phyloP scores from a whole-genome alignment of 495 filamentous ascomycete genomes.

The Tuber brumale region DNA sequence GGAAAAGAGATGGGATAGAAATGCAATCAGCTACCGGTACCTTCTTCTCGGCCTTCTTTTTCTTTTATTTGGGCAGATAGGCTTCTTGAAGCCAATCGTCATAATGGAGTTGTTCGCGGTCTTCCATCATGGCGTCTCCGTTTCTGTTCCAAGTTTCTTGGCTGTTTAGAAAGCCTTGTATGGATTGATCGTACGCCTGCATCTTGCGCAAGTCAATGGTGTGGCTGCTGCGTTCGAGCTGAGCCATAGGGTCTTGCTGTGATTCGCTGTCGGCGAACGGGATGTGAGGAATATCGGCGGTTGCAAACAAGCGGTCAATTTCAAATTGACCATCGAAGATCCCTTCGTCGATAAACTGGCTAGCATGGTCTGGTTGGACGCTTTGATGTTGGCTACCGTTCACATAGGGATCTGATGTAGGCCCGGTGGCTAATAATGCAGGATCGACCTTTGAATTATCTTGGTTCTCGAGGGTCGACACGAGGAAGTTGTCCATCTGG shows the following conservation, averaged over 20 bases:
- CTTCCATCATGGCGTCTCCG: constrained; percentile 19
- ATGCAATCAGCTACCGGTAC: neutral
- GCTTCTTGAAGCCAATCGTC: constrained; percentile 38
- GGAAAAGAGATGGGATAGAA: neutral
- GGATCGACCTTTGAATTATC: constrained; percentile 43
- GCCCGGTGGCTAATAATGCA: constrained; percentile 27
- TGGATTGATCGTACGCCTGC: constrained; percentile 36
- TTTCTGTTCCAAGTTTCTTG: constrained; percentile 34
- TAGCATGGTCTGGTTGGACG: constrained; percentile 18
- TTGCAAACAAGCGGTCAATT: constrained; percentile 33
- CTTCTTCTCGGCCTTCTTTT: neutral
- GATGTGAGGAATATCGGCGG: constrained; percentile 26
- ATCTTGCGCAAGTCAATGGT: constrained; percentile 32
- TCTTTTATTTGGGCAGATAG: neutral
- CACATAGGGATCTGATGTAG: constrained; percentile 7
- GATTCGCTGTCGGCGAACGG: constrained; percentile 26
- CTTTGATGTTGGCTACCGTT: constrained; percentile 17
- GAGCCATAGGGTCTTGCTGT: constrained; percentile 12
- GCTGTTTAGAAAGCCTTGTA: constrained; percentile 38
- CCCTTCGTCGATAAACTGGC: constrained; percentile 20
- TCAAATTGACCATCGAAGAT: constrained; percentile 37
- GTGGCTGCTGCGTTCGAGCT: constrained; percentile 11
- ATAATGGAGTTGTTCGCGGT: constrained; percentile 35
- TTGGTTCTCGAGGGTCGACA: constrained; percentile 16
- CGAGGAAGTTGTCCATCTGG: constrained; percentile 19